phyloP scores from a whole-genome alignment of 306 rosid species.

The Gastrolobium bilobum region DNA sequence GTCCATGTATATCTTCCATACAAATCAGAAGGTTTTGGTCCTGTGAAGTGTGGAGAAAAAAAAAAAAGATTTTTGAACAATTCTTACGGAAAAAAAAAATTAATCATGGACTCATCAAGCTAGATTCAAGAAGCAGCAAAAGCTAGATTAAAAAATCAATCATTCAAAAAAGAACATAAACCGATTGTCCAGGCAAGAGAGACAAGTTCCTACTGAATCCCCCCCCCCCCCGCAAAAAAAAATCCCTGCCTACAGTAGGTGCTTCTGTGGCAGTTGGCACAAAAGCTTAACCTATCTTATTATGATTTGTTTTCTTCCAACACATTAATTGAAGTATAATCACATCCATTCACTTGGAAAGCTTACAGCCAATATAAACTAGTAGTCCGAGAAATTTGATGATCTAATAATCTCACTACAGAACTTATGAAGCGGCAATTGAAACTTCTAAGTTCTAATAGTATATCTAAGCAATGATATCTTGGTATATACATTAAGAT shows the following conservation, averaged over 20 bases:
- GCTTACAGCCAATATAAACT: conserved; percentile 20
- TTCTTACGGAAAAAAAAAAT: conserved; percentile 32
- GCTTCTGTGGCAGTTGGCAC: conserved; percentile 20
- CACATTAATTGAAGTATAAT: background rate
- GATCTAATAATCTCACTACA: background rate
- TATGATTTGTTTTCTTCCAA: conserved; percentile 13
- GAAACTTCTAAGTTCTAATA: conserved; percentile 28
- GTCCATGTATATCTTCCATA: conserved; percentile 96
- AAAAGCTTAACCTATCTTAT: conserved; percentile 9
- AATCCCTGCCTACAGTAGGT: background rate
- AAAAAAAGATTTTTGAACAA: conserved; percentile 8
- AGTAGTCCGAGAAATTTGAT: conserved; percentile 14
- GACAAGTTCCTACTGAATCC: conserved; percentile 22
- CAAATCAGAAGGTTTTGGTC: conserved; percentile 87
- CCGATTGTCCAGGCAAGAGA: conserved; percentile 8
- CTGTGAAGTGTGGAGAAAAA: conserved; percentile 54
- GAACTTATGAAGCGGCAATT: conserved; percentile 11
- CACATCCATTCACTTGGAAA: conserved; percentile 11
- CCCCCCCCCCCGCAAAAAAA: no score
- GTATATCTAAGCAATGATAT: conserved; percentile 9
- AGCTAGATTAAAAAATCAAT: conserved; percentile 14
- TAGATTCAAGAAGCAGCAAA: conserved; percentile 10
- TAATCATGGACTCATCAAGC: conserved; percentile 18
- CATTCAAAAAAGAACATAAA: conserved; percentile 31
- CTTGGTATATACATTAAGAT: background rate